Evolutionary conservation across 805 yeast species (phyloP).

Genomic region (Ogataea nakhonphanomensis): DNA sequence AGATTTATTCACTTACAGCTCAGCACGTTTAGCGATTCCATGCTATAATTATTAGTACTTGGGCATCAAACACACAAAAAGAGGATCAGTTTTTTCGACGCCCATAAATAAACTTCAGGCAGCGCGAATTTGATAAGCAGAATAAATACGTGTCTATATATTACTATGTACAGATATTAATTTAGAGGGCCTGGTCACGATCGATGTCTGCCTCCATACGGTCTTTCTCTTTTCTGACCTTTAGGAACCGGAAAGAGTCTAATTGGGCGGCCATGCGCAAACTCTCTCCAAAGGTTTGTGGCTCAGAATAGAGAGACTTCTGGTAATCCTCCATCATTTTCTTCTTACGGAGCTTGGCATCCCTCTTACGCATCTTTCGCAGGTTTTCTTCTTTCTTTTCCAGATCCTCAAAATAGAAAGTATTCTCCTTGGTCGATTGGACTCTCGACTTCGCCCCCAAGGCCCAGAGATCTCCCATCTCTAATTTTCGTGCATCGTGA

Average conservation of each 20-base stretch:
- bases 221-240: constrained; percentile 27
- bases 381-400: constrained; percentile 33
- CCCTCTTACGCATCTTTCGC: constrained; percentile 24
- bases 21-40: constrained; percentile 16
- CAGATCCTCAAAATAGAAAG: constrained; percentile 30
- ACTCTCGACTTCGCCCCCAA: constrained; percentile 55
- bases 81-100: constrained; percentile 9
- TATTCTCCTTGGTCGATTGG: constrained; percentile 34
- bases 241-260: constrained; percentile 27
- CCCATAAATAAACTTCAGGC: constrained; percentile 1
- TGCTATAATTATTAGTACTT: constrained; percentile 1
- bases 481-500: constrained; percentile 86
- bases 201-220: constrained; percentile 20
- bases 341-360: constrained; percentile 23
- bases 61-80: constrained; percentile 4
- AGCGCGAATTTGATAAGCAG: no score
- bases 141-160: background rate
- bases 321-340: constrained; percentile 25
- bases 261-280: constrained; percentile 25
- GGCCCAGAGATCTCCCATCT: constrained; percentile 88
- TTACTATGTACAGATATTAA: constrained; percentile 5
- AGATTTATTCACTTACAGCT: constrained; percentile 15
- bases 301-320: constrained; percentile 23
- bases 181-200: constrained; percentile 11
- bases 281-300: constrained; percentile 21